Percentiles rank a stretch among this genome's conserved stretches.
Evolutionary conservation across 2,329 filamentous ascomycete genomes (phyloP).

Genomic region (Fusarium pseudoanthophilum): DNA sequence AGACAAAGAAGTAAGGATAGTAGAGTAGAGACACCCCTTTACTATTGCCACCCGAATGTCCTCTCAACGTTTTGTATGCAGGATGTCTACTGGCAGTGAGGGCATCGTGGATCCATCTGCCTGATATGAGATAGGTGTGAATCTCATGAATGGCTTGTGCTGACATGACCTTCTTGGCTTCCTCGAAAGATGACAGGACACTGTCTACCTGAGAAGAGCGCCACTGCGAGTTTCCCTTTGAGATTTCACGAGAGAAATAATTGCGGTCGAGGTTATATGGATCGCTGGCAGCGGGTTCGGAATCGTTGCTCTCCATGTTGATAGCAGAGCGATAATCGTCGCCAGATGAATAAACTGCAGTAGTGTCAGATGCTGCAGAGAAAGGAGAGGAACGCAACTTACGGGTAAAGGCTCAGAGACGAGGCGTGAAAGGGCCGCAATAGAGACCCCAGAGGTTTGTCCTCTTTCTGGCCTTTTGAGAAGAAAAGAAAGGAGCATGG

Average conservation of each 20-base stretch:
- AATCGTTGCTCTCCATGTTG: background rate
- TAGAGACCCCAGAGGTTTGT: rapidly evolving
- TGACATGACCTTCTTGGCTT: background rate
- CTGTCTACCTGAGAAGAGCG: background rate
- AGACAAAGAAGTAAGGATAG: background rate
- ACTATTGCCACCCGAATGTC: no score
- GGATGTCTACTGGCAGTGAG: background rate
- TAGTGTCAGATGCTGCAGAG: background rate
- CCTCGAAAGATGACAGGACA: background rate
- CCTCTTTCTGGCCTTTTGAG: background rate
- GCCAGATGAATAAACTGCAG: background rate
- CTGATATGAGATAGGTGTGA: background rate
- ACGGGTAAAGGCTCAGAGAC: background rate
- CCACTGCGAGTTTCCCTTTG: rapidly evolving
- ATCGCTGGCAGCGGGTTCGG: no score
- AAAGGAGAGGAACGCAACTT: background rate
- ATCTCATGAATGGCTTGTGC: background rate
- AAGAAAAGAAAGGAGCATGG: no score
- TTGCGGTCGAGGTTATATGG: rapidly evolving
- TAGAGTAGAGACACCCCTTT: rapidly evolving
- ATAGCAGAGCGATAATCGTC: background rate
- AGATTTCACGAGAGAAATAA: background rate
- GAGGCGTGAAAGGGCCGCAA: background rate
- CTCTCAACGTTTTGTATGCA: no score
- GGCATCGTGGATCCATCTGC: background rate